Base-by-base conservation (phyloP, 805 yeast species). In the Candida tallmaniae region DNA sequence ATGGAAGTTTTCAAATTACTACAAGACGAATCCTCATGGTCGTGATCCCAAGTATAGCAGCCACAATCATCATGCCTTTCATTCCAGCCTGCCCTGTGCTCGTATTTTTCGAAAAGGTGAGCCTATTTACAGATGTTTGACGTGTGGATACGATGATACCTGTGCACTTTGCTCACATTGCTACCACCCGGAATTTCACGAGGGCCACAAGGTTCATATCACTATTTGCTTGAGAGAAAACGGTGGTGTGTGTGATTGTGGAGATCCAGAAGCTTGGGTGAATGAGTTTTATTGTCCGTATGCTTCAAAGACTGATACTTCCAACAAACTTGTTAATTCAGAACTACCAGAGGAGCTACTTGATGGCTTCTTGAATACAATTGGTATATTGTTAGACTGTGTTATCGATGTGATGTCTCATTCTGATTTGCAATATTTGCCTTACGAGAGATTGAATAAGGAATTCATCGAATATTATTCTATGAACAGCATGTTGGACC, bases 221-320 rank as follows among this genome's bases (percentile, higher is more conserved):
- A 67, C 76, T 25, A 76, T 83, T 5, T 74, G 81, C 38, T 75
- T 74, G 27, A 65, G 84, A 34, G 83, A 76, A 40, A 82, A 75
- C 38, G 85, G 89, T 24, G 93, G 93, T 0, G 83, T 81, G 13
- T 83, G 94, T 54, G 96, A 86, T 50, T 86, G 96, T 55, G 95
- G 96, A 4, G 95, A 87, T 49, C 75, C 78, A 0, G 95, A 84
- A 50, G 94, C 94, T 0, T 87, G 94, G 88, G 70, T 65, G 4
- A 56, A 55, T 11, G 57, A 67, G 1, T 61, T 77, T 27, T 49
- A 61, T 10, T 86, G 95, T 52, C 64, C 65, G 13, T 49, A 44
- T 35, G 49, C 58, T 4, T 19, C 36, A 3, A 33, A 42, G n/a
- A 38, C 36, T 7, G 39, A 35, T 8, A 14, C 9, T 15, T 5